Percentiles rank a stretch among this genome's conserved stretches.
phyloP scores from a whole-genome alignment of 2,329 filamentous ascomycete species.

The Achaetomium macrosporum region DNA sequence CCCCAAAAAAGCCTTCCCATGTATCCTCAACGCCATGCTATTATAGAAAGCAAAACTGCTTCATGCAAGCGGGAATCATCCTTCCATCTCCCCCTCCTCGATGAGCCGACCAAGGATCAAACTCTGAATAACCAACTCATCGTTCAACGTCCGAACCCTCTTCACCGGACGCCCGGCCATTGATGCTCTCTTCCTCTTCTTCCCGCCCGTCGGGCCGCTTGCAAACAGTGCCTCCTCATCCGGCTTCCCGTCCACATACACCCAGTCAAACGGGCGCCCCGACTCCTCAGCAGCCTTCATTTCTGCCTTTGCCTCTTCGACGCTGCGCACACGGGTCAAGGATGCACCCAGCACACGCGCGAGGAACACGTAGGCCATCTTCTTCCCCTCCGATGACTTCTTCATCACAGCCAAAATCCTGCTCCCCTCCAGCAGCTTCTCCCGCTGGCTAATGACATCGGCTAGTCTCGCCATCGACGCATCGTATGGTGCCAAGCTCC shows the following conservation, averaged over 20 bases:
- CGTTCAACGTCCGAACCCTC: constrained; percentile 63
- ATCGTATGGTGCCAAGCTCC: constrained; percentile 58
- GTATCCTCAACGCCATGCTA: neutral
- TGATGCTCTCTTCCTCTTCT: constrained; percentile 30
- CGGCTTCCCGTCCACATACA: constrained; percentile 67
- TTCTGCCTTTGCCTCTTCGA: constrained; percentile 57
- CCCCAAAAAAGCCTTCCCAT: neutral
- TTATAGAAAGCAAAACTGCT: neutral
- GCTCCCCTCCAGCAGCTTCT: constrained; percentile 57
- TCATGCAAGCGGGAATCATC: neutral
- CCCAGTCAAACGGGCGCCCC: constrained; percentile 60
- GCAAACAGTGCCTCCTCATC: constrained; percentile 30
- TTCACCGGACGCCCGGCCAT: constrained; percentile 35
- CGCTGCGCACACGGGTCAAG: constrained; percentile 59
- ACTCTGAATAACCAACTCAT: constrained; percentile 89
- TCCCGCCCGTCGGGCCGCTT: constrained; percentile 16
- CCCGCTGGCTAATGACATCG: constrained; percentile 53
- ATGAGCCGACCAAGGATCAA: constrained; percentile 78
- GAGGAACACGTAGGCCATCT: constrained; percentile 72
- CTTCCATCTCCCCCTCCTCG: constrained; percentile 48
- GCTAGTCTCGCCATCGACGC: constrained; percentile 50
- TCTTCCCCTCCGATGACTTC: constrained; percentile 51
- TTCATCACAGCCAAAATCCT: constrained; percentile 68
- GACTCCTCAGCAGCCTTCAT: constrained; percentile 46
- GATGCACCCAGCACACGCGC: constrained; percentile 70